A percentile compares a stretch with the other conserved stretches of the same genome.
These are phyloP conservation scores for Catenaria anguillulae DNA, from an alignment of 371 early-diverging fungal genomes.

Conservation along the genomic window DNA sequence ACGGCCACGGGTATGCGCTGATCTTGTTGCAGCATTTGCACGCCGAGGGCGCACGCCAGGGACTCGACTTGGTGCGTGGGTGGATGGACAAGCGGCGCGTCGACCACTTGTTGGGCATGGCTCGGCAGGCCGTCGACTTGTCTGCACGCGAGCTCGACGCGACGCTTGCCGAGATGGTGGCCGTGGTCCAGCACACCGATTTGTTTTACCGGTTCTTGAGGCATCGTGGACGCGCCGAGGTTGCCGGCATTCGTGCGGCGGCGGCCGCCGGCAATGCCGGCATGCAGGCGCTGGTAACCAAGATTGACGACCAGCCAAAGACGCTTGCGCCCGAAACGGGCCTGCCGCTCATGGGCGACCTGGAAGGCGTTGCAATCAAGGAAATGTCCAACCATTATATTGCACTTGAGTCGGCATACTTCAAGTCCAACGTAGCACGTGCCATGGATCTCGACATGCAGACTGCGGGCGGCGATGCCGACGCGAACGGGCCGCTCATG, in stretches of 20 bases:
- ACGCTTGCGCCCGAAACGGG: conserved; percentile 17
- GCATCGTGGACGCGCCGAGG: conserved; percentile 14
- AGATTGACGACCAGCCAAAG: neutral
- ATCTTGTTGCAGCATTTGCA: conserved; percentile 71
- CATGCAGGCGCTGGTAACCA: neutral
- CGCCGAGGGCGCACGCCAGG: conserved; percentile 66
- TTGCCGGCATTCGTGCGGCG: neutral
- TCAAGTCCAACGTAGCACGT: conserved; percentile 13
- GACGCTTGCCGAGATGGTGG: conserved; percentile 56
- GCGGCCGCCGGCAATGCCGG: conserved; percentile 5
- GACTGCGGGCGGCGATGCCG: conserved; percentile 20
- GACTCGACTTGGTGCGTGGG: conserved; percentile 52
- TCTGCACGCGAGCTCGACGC: conserved; percentile 62
- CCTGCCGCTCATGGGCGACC: conserved; percentile 14
- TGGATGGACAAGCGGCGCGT: conserved; percentile 56
- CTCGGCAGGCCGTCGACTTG: conserved; percentile 24
- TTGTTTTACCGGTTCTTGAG: conserved; percentile 65
- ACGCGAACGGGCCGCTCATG: conserved; percentile 12
- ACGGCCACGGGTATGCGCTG: conserved; percentile 72
- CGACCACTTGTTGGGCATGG: conserved; percentile 29
- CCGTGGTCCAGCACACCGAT: conserved; percentile 57
- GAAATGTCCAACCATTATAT: conserved; percentile 18
- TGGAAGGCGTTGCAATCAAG: conserved; percentile 12
- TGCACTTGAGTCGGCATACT: conserved; percentile 39
- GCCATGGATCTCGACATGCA: neutral